A percentile compares a stretch with the other conserved stretches of the same genome.
These are phyloP conservation scores for Jacaranda copaia DNA, from an alignment of 257 asterid genomes.

Conservation along the genomic window DNA sequence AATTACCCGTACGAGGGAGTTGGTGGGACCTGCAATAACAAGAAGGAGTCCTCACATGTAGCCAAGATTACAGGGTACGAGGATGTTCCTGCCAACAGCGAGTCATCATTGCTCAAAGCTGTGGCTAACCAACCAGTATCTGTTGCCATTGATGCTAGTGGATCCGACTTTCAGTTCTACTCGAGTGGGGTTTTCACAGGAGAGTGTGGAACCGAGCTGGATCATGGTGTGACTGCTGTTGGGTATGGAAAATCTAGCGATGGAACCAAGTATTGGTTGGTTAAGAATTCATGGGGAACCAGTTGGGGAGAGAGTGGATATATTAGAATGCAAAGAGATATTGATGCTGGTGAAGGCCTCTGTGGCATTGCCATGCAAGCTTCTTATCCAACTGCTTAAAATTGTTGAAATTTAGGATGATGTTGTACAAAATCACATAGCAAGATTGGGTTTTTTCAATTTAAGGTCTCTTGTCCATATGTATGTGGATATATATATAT, in stretches of 20 bases:
- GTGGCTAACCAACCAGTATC: constrained; percentile 45
- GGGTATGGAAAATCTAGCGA: constrained; percentile 42
- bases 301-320: constrained; percentile 54
- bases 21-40: constrained; percentile 38
- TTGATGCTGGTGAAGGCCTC: constrained; percentile 38
- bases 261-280: constrained; percentile 48
- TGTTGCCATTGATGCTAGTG: constrained; percentile 46
- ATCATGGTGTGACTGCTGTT: constrained; percentile 54
- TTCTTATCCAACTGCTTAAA: constrained; percentile 43
- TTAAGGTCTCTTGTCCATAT: neutral
- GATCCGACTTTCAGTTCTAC: constrained; percentile 45
- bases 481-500: neutral
- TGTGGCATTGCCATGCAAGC: constrained; percentile 50
- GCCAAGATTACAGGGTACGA: constrained; percentile 44
- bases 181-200: constrained; percentile 49
- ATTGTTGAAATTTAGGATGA: neutral
- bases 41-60: constrained; percentile 29
- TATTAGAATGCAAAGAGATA: constrained; percentile 46
- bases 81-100: constrained; percentile 45
- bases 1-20: constrained; percentile 43
- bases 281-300: constrained; percentile 52
- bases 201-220: constrained; percentile 45
- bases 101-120: constrained; percentile 39
- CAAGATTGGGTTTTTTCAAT: neutral
- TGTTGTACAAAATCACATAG: neutral